These are phyloP conservation scores for Theileria orientalis DNA, from an alignment of 169 alveolate genomes.

Conservation along the genomic window DNA sequence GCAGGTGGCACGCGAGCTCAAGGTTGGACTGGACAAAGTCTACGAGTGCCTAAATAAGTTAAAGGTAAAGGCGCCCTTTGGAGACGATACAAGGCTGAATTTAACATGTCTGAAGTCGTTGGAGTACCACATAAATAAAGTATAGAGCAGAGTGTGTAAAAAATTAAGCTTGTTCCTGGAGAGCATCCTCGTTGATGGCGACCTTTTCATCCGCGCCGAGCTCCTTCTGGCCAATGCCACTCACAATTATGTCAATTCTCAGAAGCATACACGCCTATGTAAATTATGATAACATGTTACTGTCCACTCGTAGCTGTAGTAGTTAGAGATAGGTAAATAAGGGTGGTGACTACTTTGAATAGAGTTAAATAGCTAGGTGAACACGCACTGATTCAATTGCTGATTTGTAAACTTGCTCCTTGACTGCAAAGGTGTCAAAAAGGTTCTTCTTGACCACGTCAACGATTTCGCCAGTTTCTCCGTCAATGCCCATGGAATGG, in stretches of 20 bases:
- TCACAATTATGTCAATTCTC: slow-evolving; percentile 95
- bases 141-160: too few species aligned
- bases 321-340: neutral
- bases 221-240: slow-evolving; percentile 86
- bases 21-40: neutral
- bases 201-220: slow-evolving; percentile 36
- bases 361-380: slow-evolving; percentile 12
- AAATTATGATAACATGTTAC: too few species aligned
- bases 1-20: neutral
- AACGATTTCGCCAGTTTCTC: slow-evolving; percentile 89
- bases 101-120: slow-evolving; percentile 31
- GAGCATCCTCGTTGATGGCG: slow-evolving; percentile 52
- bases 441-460: slow-evolving; percentile 86
- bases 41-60: neutral
- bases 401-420: slow-evolving; percentile 92
- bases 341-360: neutral
- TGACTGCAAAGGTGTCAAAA: slow-evolving; percentile 93
- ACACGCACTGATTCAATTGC: slow-evolving; percentile 89
- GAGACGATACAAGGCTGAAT: slow-evolving; percentile 31
- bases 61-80: slow-evolving; percentile 45
- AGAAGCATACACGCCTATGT: slow-evolving; percentile 87
- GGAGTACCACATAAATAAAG: slow-evolving; percentile 5
- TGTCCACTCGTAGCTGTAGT: too few species aligned
- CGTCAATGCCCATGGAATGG: slow-evolving; percentile 88
- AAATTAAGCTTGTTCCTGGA: slow-evolving; percentile 31